phyloP scores from a whole-genome alignment of 495 filamentous ascomycete species.

The Neurospora sp. region DNA sequence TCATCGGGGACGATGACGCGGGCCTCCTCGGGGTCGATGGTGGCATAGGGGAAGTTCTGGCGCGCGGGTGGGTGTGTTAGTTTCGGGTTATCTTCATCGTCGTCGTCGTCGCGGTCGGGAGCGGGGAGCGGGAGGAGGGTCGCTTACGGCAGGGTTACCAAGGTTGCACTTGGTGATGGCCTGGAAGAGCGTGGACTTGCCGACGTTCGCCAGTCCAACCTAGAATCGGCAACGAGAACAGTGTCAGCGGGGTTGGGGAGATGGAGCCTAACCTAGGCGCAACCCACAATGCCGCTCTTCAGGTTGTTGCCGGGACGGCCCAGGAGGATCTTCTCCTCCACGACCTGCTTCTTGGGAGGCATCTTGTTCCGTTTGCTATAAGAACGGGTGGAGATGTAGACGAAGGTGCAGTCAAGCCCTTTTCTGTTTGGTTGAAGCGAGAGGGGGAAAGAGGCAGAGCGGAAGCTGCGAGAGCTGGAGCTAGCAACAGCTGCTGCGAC shows the following conservation, averaged over 20 bases:
- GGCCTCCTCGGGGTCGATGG: constrained; percentile 97
- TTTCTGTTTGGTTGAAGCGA: constrained; percentile 8
- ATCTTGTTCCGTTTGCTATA: constrained; percentile 52
- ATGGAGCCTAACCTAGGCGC: constrained; percentile 9
- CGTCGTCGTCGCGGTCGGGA: constrained; percentile 5
- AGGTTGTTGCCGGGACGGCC: constrained; percentile 96
- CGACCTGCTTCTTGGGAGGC: constrained; percentile 67
- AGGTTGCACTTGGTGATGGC: constrained; percentile 96
- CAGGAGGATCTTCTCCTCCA: constrained; percentile 71
- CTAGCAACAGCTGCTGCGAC: background rate
- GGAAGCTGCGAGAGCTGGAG: constrained; percentile 40
- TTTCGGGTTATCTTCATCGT: constrained; percentile 11
- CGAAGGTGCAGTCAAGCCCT: constrained; percentile 35
- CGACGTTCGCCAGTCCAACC: constrained; percentile 98
- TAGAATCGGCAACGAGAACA: constrained; percentile 28
- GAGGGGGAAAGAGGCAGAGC: constrained; percentile 40
- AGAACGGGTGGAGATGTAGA: constrained; percentile 36
- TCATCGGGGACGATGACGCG: constrained; percentile 96
- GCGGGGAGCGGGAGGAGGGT: constrained; percentile 1
- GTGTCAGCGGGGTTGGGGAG: constrained; percentile 16
- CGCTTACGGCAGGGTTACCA: constrained; percentile 85
- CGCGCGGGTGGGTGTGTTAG: constrained; percentile 6
- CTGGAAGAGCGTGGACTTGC: constrained; percentile 99
- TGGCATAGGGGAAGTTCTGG: constrained; percentile 97
- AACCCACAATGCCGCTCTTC: constrained; percentile 98